Evolutionary conservation across 2,329 filamentous ascomycete species (phyloP).

Genomic region (Mycocentrospora acerina): DNA sequence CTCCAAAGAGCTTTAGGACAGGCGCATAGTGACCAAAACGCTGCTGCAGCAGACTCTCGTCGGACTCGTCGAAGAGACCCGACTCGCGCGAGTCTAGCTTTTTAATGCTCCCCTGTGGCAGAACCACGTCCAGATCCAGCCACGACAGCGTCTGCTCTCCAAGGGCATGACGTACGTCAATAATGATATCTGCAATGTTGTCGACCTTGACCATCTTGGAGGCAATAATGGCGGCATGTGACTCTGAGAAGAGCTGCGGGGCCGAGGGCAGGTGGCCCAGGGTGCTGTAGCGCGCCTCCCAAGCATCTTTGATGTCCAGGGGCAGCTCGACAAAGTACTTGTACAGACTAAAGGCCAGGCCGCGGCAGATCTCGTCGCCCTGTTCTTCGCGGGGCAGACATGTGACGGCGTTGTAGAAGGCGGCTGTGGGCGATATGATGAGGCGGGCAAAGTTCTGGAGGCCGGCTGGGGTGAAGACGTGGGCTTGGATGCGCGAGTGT

Average conservation of each 20-base stretch:
- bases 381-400: slow-evolving; percentile 91
- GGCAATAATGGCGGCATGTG: slow-evolving; percentile 89
- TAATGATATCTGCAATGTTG: slow-evolving; percentile 70
- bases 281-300: slow-evolving; percentile 58
- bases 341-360: slow-evolving; percentile 85
- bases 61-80: slow-evolving; percentile 60
- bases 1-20: slow-evolving; percentile 76
- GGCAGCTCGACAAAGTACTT: slow-evolving; percentile 94
- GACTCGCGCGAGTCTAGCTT: slow-evolving; percentile 51
- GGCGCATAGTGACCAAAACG: slow-evolving; percentile 79
- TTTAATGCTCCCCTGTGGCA: slow-evolving; percentile 73
- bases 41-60: slow-evolving; percentile 66
- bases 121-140: slow-evolving; percentile 82
- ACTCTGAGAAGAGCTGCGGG: slow-evolving; percentile 77
- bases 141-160: slow-evolving; percentile 81
- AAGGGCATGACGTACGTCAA: slow-evolving; percentile 72
- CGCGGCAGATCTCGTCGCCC: slow-evolving; percentile 89
- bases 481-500: slow-evolving; percentile 91
- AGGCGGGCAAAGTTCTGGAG: slow-evolving; percentile 88
- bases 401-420: slow-evolving; percentile 86
- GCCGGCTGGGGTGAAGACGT: slow-evolving; percentile 86
- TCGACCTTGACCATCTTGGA: slow-evolving; percentile 82
- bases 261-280: slow-evolving; percentile 62
- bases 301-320: slow-evolving; percentile 69
- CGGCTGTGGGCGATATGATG: slow-evolving; percentile 88